Conservation (phyloP, 768 basidiomycete genomes). For the Rhodotorula toruloides region DNA sequence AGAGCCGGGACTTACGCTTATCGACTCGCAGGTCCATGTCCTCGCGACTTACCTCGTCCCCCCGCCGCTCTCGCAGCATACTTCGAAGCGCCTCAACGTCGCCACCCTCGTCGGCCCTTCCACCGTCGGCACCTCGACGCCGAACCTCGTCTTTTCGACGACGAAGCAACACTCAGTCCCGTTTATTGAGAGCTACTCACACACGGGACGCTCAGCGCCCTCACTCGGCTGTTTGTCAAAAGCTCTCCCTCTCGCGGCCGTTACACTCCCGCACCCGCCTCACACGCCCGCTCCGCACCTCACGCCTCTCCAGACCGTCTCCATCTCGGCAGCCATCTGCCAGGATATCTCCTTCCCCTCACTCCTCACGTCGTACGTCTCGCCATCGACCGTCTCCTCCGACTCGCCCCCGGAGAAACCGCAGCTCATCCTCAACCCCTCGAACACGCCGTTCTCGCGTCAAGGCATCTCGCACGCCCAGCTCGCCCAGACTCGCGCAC, state of each 20-base stretch:
- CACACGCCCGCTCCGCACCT: not conserved
- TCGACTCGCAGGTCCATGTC: not conserved
- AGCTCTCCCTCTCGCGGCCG: constrained; percentile 7
- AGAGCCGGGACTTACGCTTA: not conserved
- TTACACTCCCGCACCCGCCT: not conserved
- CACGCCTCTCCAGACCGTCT: constrained; percentile 9
- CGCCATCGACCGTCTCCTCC: not conserved
- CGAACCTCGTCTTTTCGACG: constrained; percentile 18
- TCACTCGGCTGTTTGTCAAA: not conserved
- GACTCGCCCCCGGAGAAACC: not conserved
- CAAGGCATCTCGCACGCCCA: constrained; percentile 1
- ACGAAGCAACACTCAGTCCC: constrained; percentile 31
- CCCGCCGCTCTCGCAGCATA: not conserved
- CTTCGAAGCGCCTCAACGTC: constrained; percentile 14
- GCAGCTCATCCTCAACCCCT: constrained; percentile 29
- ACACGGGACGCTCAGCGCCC: not conserved
- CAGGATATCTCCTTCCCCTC: constrained; percentile 26
- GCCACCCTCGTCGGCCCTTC: constrained; percentile 29
- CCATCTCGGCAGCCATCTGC: constrained; percentile 16
- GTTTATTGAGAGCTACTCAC: constrained; percentile 32
- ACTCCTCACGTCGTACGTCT: constrained; percentile 1
- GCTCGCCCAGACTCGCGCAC: constrained; percentile 3
- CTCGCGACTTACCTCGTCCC: constrained; percentile 24
- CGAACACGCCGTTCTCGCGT: not conserved
- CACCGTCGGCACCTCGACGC: not conserved